Evolutionary conservation across 306 rosid species (phyloP).

Genomic region (Malus asiatica): DNA sequence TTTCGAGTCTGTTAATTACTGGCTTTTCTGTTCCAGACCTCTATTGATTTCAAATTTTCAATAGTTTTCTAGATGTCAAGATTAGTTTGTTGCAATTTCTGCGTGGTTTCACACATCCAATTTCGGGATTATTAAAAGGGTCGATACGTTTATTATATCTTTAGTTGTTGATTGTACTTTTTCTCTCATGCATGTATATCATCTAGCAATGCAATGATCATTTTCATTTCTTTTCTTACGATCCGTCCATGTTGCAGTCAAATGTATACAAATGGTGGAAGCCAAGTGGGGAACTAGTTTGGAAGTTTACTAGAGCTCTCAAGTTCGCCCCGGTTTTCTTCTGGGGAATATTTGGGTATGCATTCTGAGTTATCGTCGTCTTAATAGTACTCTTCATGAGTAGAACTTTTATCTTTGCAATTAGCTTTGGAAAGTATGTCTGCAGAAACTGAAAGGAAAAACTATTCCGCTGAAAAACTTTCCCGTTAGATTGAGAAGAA

Average conservation of each 20-base stretch:
- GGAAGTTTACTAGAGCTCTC: slow-evolving; percentile 60
- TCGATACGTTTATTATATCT: neutral
- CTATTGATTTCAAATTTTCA: neutral
- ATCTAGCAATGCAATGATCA: neutral
- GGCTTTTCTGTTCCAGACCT: neutral
- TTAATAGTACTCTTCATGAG: neutral
- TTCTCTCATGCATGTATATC: neutral
- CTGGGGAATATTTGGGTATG: slow-evolving; percentile 91
- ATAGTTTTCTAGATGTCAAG: neutral
- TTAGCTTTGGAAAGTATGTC: neutral
- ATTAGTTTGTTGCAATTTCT: slow-evolving; percentile 14
- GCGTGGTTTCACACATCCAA: slow-evolving; percentile 2
- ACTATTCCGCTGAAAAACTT: neutral
- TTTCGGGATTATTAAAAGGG: neutral
- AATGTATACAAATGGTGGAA: slow-evolving; percentile 83
- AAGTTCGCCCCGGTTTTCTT: slow-evolving; percentile 72
- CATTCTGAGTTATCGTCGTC: slow-evolving; percentile 18
- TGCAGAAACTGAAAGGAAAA: neutral
- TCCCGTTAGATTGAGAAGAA: neutral
- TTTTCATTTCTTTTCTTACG: neutral
- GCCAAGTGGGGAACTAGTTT: slow-evolving; percentile 61
- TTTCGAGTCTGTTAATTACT: neutral
- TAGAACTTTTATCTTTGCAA: neutral
- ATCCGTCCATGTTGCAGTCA: slow-evolving; percentile 42
- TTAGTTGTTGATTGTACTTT: neutral